phyloP scores from a whole-genome alignment of 495 filamentous ascomycete genomes.

The Hypoxylon fuscum region DNA sequence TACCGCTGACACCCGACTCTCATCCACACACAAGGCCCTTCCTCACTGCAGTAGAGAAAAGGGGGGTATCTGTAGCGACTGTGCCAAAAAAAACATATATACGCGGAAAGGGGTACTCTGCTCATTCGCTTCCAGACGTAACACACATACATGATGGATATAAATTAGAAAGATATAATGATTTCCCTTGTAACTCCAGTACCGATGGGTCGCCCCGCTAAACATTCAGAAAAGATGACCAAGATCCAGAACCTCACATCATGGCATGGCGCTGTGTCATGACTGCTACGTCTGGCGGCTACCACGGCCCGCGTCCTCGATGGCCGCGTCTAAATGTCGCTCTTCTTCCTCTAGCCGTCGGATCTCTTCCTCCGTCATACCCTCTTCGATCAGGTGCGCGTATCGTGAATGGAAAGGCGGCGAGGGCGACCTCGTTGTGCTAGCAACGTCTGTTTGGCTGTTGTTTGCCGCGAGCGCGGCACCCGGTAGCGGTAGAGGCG shows the following conservation, averaged over 20 bases:
- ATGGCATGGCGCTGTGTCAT: neutral
- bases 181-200: constrained; percentile 3
- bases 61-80: too few relatives aligned
- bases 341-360: constrained; percentile 59
- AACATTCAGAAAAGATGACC: neutral
- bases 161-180: constrained; percentile 28
- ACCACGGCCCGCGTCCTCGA: constrained; percentile 50
- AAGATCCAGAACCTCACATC: neutral
- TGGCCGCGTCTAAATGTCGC: constrained; percentile 57
- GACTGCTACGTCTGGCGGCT: constrained; percentile 4
- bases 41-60: too few relatives aligned
- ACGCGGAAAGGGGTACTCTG: constrained; percentile 21
- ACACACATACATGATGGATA: constrained; percentile 4
- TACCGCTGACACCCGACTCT: too few relatives aligned
- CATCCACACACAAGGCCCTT: neutral
- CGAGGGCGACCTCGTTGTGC: constrained; percentile 32
- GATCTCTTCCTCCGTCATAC: constrained; percentile 61
- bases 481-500: constrained; percentile 22
- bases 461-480: constrained; percentile 4
- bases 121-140: neutral
- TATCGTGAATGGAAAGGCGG: constrained; percentile 44
- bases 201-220: neutral
- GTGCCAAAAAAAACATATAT: constrained; percentile 23
- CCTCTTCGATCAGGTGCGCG: constrained; percentile 59
- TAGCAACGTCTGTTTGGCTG: constrained; percentile 18